phyloP scores from a whole-genome alignment of 306 rosid genomes.

The Amphicarpaea edgeworthii region DNA sequence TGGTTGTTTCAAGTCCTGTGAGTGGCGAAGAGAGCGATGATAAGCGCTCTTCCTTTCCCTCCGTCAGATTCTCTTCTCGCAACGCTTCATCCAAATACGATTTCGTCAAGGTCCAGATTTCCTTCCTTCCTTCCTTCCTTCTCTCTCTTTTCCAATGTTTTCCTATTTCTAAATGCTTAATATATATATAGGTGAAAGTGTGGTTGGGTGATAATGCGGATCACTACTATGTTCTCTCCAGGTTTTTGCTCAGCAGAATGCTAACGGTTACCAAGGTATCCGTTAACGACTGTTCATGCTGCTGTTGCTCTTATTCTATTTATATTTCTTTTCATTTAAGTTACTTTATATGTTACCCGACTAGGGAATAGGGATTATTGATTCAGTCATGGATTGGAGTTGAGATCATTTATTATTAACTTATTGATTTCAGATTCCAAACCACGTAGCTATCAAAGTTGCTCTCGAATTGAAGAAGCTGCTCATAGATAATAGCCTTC shows the following conservation, averaged over 20 bases:
- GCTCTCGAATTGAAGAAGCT: slow-evolving; percentile 96
- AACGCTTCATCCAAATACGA: slow-evolving; percentile 95
- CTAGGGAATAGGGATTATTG: not conserved
- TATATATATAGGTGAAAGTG: slow-evolving; percentile 72
- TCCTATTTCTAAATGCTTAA: not conserved
- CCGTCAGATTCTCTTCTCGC: slow-evolving; percentile 70
- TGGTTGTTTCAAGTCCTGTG: slow-evolving; percentile 45
- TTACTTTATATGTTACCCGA: slow-evolving; percentile 1
- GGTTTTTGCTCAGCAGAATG: slow-evolving; percentile 93
- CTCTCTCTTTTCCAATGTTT: not conserved
- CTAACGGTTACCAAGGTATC: slow-evolving; percentile 90
- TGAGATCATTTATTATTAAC: slow-evolving; percentile 34
- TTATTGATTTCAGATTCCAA: slow-evolving; percentile 83
- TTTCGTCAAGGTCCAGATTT: slow-evolving; percentile 72
- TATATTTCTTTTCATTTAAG: not conserved
- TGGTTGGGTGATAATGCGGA: slow-evolving; percentile 99
- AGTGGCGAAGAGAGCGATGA: slow-evolving; percentile 58
- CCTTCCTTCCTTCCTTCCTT: not conserved
- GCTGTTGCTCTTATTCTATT: not conserved
- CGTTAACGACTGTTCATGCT: not conserved
- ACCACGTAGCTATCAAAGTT: slow-evolving; percentile 89
- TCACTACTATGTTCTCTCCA: slow-evolving; percentile 91
- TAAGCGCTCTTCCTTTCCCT: slow-evolving; percentile 52
- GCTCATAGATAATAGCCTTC: slow-evolving; percentile 92
- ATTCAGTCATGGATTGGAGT: too few species aligned